These are phyloP conservation scores for Tulasnella sp. DNA, from an alignment of 768 basidiomycete genomes.

Conservation along the genomic window DNA sequence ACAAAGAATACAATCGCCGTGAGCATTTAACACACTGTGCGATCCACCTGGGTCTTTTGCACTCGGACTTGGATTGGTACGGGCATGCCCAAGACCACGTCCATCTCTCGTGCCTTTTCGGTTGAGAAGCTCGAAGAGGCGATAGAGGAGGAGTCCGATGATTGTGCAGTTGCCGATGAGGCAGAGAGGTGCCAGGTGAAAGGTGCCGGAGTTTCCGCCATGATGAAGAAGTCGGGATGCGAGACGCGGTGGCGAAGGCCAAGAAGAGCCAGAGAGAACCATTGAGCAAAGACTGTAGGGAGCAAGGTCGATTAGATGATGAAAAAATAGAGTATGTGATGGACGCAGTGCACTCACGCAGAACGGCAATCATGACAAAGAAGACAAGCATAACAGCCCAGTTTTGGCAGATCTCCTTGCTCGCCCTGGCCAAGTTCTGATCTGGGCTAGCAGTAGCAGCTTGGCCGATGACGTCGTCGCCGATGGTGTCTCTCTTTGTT, in stretches of 20 bases:
- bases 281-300: neutral
- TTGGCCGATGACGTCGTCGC: neutral
- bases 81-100: neutral
- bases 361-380: conserved; percentile 13
- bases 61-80: neutral
- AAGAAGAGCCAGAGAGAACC: conserved; percentile 2
- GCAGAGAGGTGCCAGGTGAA: conserved; percentile 17
- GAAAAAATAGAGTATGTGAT: neutral
- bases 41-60: conserved; percentile 1
- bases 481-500: neutral
- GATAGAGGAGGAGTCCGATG: neutral
- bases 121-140: neutral
- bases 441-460: neutral
- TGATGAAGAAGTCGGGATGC: conserved; percentile 16
- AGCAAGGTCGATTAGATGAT: neutral
- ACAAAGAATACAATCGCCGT: neutral
- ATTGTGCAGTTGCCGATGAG: neutral
- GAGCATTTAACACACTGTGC: neutral
- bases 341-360: neutral
- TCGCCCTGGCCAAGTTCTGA: neutral
- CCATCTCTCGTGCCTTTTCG: conserved; percentile 5
- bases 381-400: conserved; percentile 13
- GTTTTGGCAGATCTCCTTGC: conserved; percentile 14
- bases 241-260: conserved; percentile 17
- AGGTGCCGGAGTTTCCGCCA: conserved; percentile 3